Base-by-base conservation (phyloP, 208 protist genomes). In the Trypanosoma platydactyli region DNA sequence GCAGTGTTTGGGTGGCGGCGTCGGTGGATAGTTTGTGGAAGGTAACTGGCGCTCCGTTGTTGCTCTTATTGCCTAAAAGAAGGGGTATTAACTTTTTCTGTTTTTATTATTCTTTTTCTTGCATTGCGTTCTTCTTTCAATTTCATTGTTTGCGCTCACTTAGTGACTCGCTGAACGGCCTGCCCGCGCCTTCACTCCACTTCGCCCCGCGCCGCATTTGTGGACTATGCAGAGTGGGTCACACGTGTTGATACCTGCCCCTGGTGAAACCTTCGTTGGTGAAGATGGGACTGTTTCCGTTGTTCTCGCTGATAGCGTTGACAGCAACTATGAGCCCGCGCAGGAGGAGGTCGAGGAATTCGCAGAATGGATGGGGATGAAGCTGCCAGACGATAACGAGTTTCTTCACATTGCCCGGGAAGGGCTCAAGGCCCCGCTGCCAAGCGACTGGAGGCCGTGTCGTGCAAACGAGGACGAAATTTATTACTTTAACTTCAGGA, bases 401-500 rank as follows among this genome's bases (percentile, higher is more conserved):
- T 87, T 97, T 51, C 70, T 98, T 20, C 94, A 88, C 76, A 91
- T 99, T 49, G 97, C 96, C 5, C 70, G 76, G 0, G 95, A 98
- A 67, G 95, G 92, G 7, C 83, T 99, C 18, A 97, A 94, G 67
- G 89, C 94, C 4, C 92, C 94, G 5, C 81, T 99, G n/a, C 96
- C 97, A 0, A 82, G 90, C 48, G 81, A 97, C 62, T 99, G 97
- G 96, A 94, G 90, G 76, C 92, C 94, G 16, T 98, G 94, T 79
- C 88, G 92, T 62, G 96, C 93, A 0, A 78, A 92, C 50, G 80
- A 86, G 11, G 87, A 84, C 58, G 94, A 98, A 54, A 69, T 98
- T 15, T 99, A 98, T 79, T 98, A 98, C 86, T 99, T 98, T 73
- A 98, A 99, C 82, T 98, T 98, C 75, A 79, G 77, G 42, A 97